These are phyloP conservation scores for Nicotiana sylvestris DNA, from an alignment of 257 asterid genomes.

Conservation along the genomic window DNA sequence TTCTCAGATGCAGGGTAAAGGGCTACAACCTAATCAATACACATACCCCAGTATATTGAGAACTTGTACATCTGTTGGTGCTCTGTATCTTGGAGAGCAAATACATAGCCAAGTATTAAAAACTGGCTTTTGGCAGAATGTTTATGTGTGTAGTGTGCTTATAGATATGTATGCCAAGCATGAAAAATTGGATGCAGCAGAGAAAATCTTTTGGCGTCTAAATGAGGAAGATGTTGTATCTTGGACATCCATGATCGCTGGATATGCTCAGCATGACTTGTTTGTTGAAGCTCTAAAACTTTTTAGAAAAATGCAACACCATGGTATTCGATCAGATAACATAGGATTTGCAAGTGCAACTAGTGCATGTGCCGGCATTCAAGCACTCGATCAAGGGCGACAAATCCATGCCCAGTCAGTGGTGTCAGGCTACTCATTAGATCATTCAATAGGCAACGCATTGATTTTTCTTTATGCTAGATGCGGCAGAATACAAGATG, in stretches of 20 bases:
- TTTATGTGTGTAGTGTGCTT: conserved; percentile 77
- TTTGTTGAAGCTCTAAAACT: conserved; percentile 60
- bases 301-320: conserved; percentile 65
- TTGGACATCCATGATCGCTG: conserved; percentile 87
- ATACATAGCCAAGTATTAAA: conserved; percentile 69
- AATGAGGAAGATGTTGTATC: conserved; percentile 71
- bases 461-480: conserved; percentile 73
- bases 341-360: conserved; percentile 80
- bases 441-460: conserved; percentile 74
- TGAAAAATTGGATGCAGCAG: conserved; percentile 57
- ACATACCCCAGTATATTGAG: conserved; percentile 79
- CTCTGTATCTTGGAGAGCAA: conserved; percentile 72
- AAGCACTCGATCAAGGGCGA: conserved; percentile 63
- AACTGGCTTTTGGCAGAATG: conserved; percentile 70
- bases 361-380: conserved; percentile 84
- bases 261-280: conserved; percentile 61
- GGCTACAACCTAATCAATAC: conserved; percentile 73
- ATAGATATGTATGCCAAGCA: conserved; percentile 83
- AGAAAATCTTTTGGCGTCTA: conserved; percentile 60
- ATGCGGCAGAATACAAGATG: conserved; percentile 64
- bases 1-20: conserved; percentile 48
- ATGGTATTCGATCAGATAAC: conserved; percentile 57
- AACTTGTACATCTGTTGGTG: conserved; percentile 73
- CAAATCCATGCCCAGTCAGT: conserved; percentile 75
- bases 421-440: conserved; percentile 55